These are phyloP conservation scores for Ilyonectria destructans DNA, from an alignment of 2,329 filamentous ascomycete genomes.

Conservation along the genomic window DNA sequence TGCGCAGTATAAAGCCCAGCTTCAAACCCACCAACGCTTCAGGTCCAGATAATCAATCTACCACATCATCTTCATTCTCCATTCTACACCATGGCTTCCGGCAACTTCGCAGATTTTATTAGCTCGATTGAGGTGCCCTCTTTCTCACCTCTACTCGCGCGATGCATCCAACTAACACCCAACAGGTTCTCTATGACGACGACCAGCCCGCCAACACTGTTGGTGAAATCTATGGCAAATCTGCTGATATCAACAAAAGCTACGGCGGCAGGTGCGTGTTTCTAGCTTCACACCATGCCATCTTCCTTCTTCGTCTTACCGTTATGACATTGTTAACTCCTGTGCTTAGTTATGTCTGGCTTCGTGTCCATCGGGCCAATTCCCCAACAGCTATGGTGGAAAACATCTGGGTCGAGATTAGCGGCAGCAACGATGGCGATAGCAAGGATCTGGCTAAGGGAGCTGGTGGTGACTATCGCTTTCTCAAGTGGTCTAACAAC, in stretches of 20 bases:
- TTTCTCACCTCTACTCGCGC: background rate
- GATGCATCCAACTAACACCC: background rate
- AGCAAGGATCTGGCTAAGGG: constrained; percentile 9
- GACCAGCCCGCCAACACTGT: constrained; percentile 9
- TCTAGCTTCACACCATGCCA: no score
- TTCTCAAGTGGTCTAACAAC: constrained; percentile 3
- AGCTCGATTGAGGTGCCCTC: background rate
- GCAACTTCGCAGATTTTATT: no score
- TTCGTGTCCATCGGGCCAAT: constrained; percentile 6
- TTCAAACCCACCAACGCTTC: no score
- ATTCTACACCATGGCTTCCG: no score
- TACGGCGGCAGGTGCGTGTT: background rate
- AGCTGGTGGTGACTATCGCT: constrained; percentile 19
- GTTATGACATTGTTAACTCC: background rate
- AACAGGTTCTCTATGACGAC: constrained; percentile 5
- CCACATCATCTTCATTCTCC: no score
- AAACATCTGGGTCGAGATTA: constrained; percentile 7
- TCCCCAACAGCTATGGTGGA: background rate
- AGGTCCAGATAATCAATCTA: no score
- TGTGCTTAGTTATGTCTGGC: constrained; percentile 12
- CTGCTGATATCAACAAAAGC: constrained; percentile 20
- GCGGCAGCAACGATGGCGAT: background rate
- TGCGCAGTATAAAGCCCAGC: background rate
- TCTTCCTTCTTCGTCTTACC: background rate
- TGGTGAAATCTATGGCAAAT: background rate